Percentiles rank a stretch among this genome's conserved stretches.
phyloP scores from a whole-genome alignment of 139 green algal species.

The Medakamo hakoo region DNA sequence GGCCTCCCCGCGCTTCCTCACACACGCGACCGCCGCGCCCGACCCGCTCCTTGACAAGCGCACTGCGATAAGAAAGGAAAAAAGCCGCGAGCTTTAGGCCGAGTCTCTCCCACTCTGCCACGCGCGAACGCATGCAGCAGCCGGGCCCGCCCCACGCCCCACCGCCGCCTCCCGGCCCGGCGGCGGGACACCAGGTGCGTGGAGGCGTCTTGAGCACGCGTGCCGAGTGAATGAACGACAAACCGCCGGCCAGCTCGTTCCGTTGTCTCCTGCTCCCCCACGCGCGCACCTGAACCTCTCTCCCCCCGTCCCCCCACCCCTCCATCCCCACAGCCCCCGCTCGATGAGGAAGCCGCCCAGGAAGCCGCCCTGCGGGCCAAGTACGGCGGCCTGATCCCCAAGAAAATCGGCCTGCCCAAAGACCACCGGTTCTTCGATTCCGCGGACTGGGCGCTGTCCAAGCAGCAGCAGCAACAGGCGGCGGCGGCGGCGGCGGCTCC shows the following conservation, averaged over 20 bases:
- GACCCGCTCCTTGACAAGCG: too few species aligned
- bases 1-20: too few species aligned
- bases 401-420: conserved; percentile 52
- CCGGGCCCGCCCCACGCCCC: too few species aligned
- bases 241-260: background rate
- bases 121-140: too few species aligned
- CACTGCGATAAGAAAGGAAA: too few species aligned
- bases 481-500: too few species aligned
- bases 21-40: too few species aligned
- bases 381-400: conserved; percentile 53
- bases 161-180: too few species aligned
- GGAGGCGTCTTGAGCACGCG: background rate
- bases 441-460: conserved; percentile 57
- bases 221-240: background rate
- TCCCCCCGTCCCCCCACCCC: background rate
- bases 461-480: too few species aligned
- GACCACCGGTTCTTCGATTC: conserved; percentile 64
- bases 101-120: too few species aligned
- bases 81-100: too few species aligned
- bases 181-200: too few species aligned
- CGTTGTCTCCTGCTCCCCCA: conserved; percentile 1
- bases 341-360: conserved; percentile 49
- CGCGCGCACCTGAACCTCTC: background rate
- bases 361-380: conserved; percentile 42
- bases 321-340: background rate